A percentile compares a stretch with the other conserved stretches of the same genome.
phyloP scores from a whole-genome alignment of 129 eudicot species.

The Solidago caesia region DNA sequence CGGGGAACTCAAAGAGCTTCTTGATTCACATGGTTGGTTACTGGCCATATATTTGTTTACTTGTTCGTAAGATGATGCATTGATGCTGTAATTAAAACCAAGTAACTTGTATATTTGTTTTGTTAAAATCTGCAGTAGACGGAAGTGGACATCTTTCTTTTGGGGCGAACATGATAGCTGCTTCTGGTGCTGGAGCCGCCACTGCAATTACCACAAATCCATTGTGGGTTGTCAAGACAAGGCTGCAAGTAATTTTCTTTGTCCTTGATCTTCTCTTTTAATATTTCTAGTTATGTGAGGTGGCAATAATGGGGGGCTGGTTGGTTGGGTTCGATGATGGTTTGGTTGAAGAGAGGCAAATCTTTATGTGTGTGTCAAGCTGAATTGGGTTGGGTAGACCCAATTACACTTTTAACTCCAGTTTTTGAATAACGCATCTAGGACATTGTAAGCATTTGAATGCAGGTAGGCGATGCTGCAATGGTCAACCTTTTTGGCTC shows the following conservation, averaged over 20 bases:
- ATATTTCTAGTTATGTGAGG: background rate
- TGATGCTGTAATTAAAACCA: background rate
- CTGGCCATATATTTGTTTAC: conserved; percentile 10
- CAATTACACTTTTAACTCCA: too few species aligned
- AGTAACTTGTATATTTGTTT: conserved; percentile 5
- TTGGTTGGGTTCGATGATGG: background rate
- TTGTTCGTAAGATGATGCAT: conserved; percentile 16
- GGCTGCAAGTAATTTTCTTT: conserved; percentile 73
- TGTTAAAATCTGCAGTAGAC: conserved; percentile 42
- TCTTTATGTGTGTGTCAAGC: too few species aligned
- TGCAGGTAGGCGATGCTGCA: too few species aligned
- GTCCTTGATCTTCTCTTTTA: background rate
- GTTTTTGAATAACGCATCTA: too few species aligned
- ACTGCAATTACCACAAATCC: conserved; percentile 91
- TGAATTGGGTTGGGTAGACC: too few species aligned
- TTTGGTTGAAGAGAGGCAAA: background rate
- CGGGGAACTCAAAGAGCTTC: conserved; percentile 76
- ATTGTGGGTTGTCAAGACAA: conserved; percentile 94
- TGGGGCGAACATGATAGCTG: conserved; percentile 91
- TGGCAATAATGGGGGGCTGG: background rate
- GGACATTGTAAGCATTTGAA: too few species aligned
- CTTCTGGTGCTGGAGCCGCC: conserved; percentile 97
- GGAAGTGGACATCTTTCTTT: conserved; percentile 59
- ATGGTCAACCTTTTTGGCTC: background rate
- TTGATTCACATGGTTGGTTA: conserved; percentile 70